A percentile compares a stretch with the other conserved stretches of the same genome.
Conservation (phyloP, 768 basidiomycete genomes). For the Rhizopogon roseolus region DNA sequence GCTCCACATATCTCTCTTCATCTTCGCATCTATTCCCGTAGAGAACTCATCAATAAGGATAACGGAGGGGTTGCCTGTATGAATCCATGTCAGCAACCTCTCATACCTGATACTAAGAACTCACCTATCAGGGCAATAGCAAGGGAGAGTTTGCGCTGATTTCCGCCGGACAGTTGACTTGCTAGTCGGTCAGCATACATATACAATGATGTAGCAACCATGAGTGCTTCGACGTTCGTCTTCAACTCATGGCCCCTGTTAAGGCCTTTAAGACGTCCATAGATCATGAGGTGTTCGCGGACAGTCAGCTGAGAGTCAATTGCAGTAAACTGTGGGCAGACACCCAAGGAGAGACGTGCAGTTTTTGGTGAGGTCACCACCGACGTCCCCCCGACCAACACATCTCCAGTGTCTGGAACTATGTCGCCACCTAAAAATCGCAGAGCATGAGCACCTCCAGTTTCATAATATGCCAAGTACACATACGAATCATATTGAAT, state of each 20-base stretch:
- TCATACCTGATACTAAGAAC: background rate
- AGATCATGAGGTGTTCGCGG: constrained; percentile 68
- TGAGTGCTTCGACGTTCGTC: constrained; percentile 49
- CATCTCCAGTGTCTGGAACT: constrained; percentile 63
- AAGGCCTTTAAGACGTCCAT: constrained; percentile 72
- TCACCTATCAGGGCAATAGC: constrained; percentile 72
- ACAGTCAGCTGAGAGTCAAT: constrained; percentile 77
- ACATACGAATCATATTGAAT: constrained; percentile 75
- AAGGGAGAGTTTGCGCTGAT: constrained; percentile 70
- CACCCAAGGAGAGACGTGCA: constrained; percentile 67
- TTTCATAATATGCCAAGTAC: background rate
- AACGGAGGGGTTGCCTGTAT: constrained; percentile 66
- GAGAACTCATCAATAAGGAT: constrained; percentile 82
- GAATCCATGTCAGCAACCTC: background rate
- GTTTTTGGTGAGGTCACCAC: constrained; percentile 57
- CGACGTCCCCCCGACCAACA: constrained; percentile 61
- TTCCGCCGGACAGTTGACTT: constrained; percentile 72
- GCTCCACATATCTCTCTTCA: constrained; percentile 81
- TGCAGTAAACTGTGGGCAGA: constrained; percentile 83
- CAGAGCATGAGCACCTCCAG: background rate
- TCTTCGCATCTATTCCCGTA: constrained; percentile 78
- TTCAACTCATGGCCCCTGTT: constrained; percentile 41
- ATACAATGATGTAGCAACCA: constrained; percentile 53
- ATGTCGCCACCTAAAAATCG: constrained; percentile 56
- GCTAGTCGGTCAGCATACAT: constrained; percentile 68